Base-by-base conservation (phyloP, 192 early-diverging fungal species). In the Umbelopsis sp. region DNA sequence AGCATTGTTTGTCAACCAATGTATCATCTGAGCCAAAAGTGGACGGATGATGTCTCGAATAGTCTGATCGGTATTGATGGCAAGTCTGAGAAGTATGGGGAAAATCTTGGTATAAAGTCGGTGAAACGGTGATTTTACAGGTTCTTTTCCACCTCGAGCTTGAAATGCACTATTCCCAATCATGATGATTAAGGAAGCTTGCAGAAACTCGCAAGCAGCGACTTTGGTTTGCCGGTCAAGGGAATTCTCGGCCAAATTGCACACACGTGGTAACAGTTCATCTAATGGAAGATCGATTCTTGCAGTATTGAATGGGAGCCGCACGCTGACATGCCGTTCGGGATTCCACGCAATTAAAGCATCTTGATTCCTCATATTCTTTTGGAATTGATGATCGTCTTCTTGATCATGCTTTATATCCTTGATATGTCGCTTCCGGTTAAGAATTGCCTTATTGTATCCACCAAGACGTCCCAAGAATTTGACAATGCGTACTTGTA, bases 1-100 rank as follows among this genome's bases (percentile, higher is more conserved):
- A 1, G 86, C 80, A 73, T 88, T 91, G 49, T 90, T 91, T 4
- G 92, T 92, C 47, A 93, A 74, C 92, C 92, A 94, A 58, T 93
- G 92, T 12, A 94, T 91, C 22, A 93, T 64, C 67, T 93, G 91
- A 4, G 82, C 70, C 4, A 87, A 77, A 53, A 93, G 71, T 21
- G 89, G 80, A 3, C 85, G 79, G 68, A 88, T 93, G 30, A 94
- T 74, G 5, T 86, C 89, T 67, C 89, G 76, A n/a, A 88, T 81
- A 2, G 93, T 86, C 45, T 82, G 82, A 65, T 94, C 92, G 1
- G 87, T 68, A 69, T 94, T 92, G 47, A 92, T 81, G 20, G 91
- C 86, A 2, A 94, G 75, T 8, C 89, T 85, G 2, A 94, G 64
- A n/a, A 94, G 66, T 0, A 84, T 79, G 10, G 92, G 92, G 73